Base-by-base conservation (phyloP, 1,284 basidiomycete species). In the Austropuccinia psidii region DNA sequence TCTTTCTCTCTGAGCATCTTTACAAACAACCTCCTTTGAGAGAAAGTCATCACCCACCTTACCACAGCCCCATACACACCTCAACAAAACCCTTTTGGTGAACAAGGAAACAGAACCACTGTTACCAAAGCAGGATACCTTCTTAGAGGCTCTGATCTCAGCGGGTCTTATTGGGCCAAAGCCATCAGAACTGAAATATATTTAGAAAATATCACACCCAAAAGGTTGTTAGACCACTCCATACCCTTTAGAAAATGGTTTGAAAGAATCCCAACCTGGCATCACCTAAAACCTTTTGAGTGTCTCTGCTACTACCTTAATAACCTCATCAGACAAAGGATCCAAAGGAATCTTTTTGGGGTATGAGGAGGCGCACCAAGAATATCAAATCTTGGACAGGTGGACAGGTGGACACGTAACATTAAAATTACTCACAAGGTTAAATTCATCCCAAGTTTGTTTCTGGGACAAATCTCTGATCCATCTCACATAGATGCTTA, bases 71-170 rank as follows among this genome's bases (percentile, higher is more conserved):
- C 64, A 15, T 67, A 67, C 35, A 67, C 27, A 6, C 65, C 65
- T 29, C 65, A 67, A 29, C 65, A 67, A 55, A 67, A 67, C 31
- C 47, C 47, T 15, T 31, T 67, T 29, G 49, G 49, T 24, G 65
- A 67, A 29, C 47, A 35, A 15, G 65, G 65, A 29, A 67, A 55
- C 24, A 6, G n/a, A 29, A 66, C 33, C 2, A 66, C 64, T 21
- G 39, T 45, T 21, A 33, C 50, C 15, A 67, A 54, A 41, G 39
- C 65, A 2, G 21, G 35, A 35, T 47, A 47, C 24, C 24, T 55
- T 11, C 50, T 67, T 3, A 19, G 19, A 5, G 24, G 33, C 11
- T 21, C n/a, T 15, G 15, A 50, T 15, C 11, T 55, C 2, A 27
- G 49, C 5, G 19, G 39, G 0, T 15, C 8, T 4, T 66, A 15